phyloP scores from a whole-genome alignment of 2,329 filamentous ascomycete genomes.

The Colletotrichum orbiculare region DNA sequence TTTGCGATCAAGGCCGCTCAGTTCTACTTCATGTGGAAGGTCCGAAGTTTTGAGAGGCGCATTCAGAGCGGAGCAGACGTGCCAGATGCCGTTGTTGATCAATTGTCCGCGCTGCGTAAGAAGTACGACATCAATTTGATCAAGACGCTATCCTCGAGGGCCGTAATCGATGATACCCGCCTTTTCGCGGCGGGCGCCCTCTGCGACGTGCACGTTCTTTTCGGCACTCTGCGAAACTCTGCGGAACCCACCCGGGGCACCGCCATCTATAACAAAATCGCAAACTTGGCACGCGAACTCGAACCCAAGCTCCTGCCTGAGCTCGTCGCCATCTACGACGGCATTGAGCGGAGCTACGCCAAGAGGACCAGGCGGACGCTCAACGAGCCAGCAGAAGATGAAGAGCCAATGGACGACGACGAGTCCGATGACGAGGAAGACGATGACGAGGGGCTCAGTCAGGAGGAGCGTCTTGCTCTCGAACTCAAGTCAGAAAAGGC shows the following conservation, averaged over 20 bases:
- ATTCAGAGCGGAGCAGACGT: constrained; percentile 67
- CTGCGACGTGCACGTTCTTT: constrained; percentile 85
- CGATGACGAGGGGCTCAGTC: constrained; percentile 63
- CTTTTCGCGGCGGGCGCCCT: constrained; percentile 79
- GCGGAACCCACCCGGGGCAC: constrained; percentile 51
- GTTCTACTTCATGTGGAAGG: constrained; percentile 97
- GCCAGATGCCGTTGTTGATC: constrained; percentile 68
- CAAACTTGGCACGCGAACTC: constrained; percentile 76
- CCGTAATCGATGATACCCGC: constrained; percentile 81
- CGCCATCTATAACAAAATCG: constrained; percentile 50
- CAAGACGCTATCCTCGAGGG: constrained; percentile 73
- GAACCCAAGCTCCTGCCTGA: constrained; percentile 71
- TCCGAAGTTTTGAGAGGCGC: constrained; percentile 67
- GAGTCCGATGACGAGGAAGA: constrained; percentile 65
- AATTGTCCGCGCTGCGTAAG: constrained; percentile 65
- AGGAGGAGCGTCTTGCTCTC: constrained; percentile 69
- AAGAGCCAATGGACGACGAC: constrained; percentile 76
- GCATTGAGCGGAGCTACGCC: constrained; percentile 81
- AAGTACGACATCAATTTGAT: constrained; percentile 72
- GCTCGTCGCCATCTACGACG: constrained; percentile 81
- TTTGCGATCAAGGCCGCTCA: constrained; percentile 81
- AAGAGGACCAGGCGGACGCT: constrained; percentile 72
- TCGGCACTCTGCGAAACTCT: constrained; percentile 75
- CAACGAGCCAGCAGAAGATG: constrained; percentile 75
- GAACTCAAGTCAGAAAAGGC: constrained; percentile 84